Evolutionary conservation across 2,329 filamentous ascomycete species (phyloP), one percentile per base, ranked within the genome.

Genomic region (Didymella keratinophila): DNA sequence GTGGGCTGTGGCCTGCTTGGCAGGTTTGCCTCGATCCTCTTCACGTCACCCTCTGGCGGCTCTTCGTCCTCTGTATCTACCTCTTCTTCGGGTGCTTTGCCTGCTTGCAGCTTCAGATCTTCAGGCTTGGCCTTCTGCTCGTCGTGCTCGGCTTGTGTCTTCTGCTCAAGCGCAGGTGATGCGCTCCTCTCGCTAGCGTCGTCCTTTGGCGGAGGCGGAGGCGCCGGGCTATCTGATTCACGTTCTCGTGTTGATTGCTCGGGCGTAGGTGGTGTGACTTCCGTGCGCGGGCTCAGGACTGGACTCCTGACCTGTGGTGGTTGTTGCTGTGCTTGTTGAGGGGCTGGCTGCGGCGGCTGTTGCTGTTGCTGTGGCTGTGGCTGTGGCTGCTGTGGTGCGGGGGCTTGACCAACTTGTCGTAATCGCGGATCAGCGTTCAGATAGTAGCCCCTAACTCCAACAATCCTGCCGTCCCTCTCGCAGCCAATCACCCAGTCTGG

Each of bases 401-500:
- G 56, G 25, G 76, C 74, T 14, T 79, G 77, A 4, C 81, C 81
- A 30, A 83, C 76, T 56, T 85, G 83, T 54, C 87, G 79, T 66
- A 87, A 76, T 69, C 86, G 86, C 18, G 87, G 86, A 73, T 91
- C 89, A 2, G 94, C 95, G 73, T 97, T 93, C 30, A 99, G 84
- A 77, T 99, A 99, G 79, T 97, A 99, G 68, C 93, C 93, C 68
- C 95, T 89, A 28, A 98, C 95, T 48, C 94, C 93, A 3, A 98
- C 89, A 63, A 99, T 96, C 59, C 93, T 87, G 43, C 94, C 94
- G 76, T 92, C 93, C 66, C 90, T 86, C 79, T 98, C 94, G 75
- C 95, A 99, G n/a, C 93, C 94, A 69, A 96, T 91, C 28, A 99
- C 86, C 95, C 95, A 99, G 77, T 99, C 95, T 20, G 95, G 95